These are phyloP conservation scores for Apiospora koreana DNA, from an alignment of 2,329 filamentous ascomycete genomes.

Conservation along the genomic window DNA sequence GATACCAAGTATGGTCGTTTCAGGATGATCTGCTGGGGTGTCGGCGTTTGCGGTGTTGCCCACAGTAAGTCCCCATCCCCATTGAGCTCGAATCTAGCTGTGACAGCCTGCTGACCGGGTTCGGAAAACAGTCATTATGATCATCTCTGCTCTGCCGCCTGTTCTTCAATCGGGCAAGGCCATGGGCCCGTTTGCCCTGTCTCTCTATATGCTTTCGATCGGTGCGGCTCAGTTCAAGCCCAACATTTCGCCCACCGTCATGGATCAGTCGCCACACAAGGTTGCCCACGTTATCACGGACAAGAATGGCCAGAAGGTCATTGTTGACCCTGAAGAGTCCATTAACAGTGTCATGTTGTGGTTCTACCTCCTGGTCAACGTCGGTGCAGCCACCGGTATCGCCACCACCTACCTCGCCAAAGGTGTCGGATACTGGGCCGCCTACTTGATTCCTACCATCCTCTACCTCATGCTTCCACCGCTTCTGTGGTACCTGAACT, in stretches of 20 bases:
- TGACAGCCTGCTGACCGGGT: not conserved
- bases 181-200: slow-evolving; percentile 8
- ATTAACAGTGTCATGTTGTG: slow-evolving; percentile 69
- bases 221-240: slow-evolving; percentile 61
- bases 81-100: too few species aligned
- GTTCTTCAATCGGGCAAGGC: slow-evolving; percentile 58
- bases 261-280: slow-evolving; percentile 43
- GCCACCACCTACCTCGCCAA: slow-evolving; percentile 52
- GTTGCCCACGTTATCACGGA: slow-evolving; percentile 2
- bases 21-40: slow-evolving; percentile 19
- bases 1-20: slow-evolving; percentile 43
- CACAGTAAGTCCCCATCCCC: not conserved
- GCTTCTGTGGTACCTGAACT: slow-evolving; percentile 44
- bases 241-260: slow-evolving; percentile 68
- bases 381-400: slow-evolving; percentile 38
- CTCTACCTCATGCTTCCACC: slow-evolving; percentile 37
- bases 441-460: slow-evolving; percentile 40
- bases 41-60: slow-evolving; percentile 16
- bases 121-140: slow-evolving; percentile 32
- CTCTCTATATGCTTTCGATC: slow-evolving; percentile 1
- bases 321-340: slow-evolving; percentile 70
- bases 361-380: slow-evolving; percentile 51
- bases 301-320: slow-evolving; percentile 61
- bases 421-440: slow-evolving; percentile 55
- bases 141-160: slow-evolving; percentile 52